A percentile compares a stretch with the other conserved stretches of the same genome.
Evolutionary conservation across 78 protist species (phyloP).

Genomic region (Cavenderia fasciculata): DNA sequence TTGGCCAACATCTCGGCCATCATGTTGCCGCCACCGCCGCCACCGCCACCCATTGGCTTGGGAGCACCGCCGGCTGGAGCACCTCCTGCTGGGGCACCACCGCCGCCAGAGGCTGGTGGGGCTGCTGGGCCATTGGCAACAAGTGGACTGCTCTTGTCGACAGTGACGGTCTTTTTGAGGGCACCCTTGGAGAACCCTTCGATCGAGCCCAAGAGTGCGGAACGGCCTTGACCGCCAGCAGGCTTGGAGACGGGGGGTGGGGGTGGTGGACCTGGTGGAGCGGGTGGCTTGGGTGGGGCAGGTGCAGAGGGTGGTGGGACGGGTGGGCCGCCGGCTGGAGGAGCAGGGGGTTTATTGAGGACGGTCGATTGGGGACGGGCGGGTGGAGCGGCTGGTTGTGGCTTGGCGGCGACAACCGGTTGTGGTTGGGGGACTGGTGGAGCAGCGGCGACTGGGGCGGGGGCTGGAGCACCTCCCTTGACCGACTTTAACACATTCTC

Average conservation of each 20-base stretch:
- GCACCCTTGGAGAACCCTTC: conserved; percentile 50
- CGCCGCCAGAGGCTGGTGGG: conserved; percentile 15
- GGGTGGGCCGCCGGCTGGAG: conserved; percentile 13
- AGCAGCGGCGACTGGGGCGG: not conserved
- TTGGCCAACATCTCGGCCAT: conserved; percentile 80
- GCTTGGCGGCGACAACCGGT: not conserved
- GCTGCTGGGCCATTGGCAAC: conserved; percentile 2
- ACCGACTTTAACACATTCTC: conserved; percentile 47
- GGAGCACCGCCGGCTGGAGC: conserved; percentile 30
- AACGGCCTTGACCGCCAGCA: not conserved
- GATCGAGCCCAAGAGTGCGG: conserved; percentile 58
- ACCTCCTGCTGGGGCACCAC: not conserved
- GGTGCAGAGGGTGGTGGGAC: conserved; percentile 21
- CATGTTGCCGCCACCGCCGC: conserved; percentile 79
- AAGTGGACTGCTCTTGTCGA: conserved; percentile 49
- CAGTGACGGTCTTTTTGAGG: conserved; percentile 69
- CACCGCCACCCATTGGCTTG: not conserved
- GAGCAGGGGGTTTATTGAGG: conserved; percentile 22
- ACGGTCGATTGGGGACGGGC: conserved; percentile 7
- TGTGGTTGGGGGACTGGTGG: conserved; percentile 9
- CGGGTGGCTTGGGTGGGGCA: conserved; percentile 8
- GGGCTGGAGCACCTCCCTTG: conserved; percentile 26
- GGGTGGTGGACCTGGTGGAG: conserved; percentile 28
- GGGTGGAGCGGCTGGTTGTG: not conserved
- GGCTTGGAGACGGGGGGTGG: conserved; percentile 9